These are phyloP conservation scores for Xylaria sp. DNA, from an alignment of 2,329 filamentous ascomycete species.

Conservation along the genomic window DNA sequence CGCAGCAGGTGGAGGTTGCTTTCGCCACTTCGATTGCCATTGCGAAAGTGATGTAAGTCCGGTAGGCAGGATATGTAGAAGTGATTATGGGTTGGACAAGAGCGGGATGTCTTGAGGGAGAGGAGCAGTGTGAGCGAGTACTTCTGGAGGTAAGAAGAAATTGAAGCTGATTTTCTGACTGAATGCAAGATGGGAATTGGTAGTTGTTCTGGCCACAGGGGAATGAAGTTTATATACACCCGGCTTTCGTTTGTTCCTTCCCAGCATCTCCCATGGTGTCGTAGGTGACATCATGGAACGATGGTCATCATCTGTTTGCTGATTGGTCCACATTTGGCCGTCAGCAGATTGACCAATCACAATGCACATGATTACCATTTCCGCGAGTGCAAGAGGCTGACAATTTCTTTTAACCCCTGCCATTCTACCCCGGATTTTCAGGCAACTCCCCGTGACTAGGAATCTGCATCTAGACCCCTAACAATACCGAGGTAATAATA, in stretches of 20 bases:
- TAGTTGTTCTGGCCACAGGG: neutral
- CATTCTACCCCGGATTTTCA: conserved; percentile 10
- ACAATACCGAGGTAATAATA: too few species aligned
- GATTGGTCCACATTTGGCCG: conserved; percentile 9
- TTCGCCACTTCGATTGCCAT: conserved; percentile 44
- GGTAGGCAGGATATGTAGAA: neutral
- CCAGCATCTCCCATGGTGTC: neutral
- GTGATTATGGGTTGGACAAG: neutral
- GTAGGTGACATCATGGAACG: conserved; percentile 25
- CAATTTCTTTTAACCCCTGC: neutral
- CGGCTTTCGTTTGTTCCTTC: neutral
- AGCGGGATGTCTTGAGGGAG: neutral
- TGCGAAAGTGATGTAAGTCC: conserved; percentile 23
- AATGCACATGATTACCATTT: conserved; percentile 24
- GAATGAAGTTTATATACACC: conserved; percentile 9
- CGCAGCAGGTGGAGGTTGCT: conserved; percentile 59
- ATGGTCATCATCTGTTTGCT: conserved; percentile 21
- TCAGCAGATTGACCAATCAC: conserved; percentile 15
- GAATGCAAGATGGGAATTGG: neutral
- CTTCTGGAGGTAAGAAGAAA: too few species aligned
- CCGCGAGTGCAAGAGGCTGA: neutral
- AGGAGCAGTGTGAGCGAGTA: neutral
- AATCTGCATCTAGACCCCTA: too few species aligned
- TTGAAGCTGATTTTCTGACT: neutral
- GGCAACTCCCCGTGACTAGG: too few species aligned